Evolutionary conservation across 768 basidiomycete genomes (phyloP).

Genomic region (Boletus pseudo-olivaceus): DNA sequence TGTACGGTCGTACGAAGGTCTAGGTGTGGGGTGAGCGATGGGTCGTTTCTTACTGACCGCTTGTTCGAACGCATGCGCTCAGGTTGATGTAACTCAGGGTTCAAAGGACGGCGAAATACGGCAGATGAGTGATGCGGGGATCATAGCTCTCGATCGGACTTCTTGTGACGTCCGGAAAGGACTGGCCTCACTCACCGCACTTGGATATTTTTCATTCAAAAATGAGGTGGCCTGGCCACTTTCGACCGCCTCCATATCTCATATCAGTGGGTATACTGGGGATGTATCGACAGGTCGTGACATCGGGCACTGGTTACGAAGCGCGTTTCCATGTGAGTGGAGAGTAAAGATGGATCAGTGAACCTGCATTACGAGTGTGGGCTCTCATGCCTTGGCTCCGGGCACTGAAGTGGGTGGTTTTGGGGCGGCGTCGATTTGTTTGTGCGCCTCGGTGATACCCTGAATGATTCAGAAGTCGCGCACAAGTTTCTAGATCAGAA

Average conservation of each 20-base stretch:
- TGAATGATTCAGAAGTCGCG: background rate
- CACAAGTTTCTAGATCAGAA: background rate
- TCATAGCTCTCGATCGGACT: slow-evolving; percentile 20
- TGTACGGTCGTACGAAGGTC: too few species aligned
- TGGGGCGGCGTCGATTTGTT: slow-evolving; percentile 1
- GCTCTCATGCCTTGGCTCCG: too few species aligned
- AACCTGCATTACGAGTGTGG: too few species aligned
- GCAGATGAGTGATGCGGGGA: slow-evolving; percentile 18
- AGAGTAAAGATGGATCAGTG: too few species aligned
- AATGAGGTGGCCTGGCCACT: slow-evolving; percentile 11
- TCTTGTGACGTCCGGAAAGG: slow-evolving; percentile 12
- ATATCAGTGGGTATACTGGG: slow-evolving; percentile 12
- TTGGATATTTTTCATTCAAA: slow-evolving; percentile 27
- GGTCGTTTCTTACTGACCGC: background rate
- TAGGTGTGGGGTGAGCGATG: too few species aligned
- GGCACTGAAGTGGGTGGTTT: too few species aligned
- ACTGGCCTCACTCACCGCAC: slow-evolving; percentile 10
- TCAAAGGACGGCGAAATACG: slow-evolving; percentile 12
- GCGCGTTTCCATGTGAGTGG: slow-evolving; percentile 11
- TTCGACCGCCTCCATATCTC: slow-evolving; percentile 9
- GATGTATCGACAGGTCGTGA: slow-evolving; percentile 2
- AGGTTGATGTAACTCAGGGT: slow-evolving; percentile 12
- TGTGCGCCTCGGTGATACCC: slow-evolving; percentile 18
- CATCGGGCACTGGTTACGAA: slow-evolving; percentile 3
- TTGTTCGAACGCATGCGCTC: background rate